Percentiles rank a stretch among this genome's conserved stretches.
These are phyloP conservation scores for Rostrohypoxylon terebratum DNA, from an alignment of 495 filamentous ascomycete genomes.

Conservation along the genomic window DNA sequence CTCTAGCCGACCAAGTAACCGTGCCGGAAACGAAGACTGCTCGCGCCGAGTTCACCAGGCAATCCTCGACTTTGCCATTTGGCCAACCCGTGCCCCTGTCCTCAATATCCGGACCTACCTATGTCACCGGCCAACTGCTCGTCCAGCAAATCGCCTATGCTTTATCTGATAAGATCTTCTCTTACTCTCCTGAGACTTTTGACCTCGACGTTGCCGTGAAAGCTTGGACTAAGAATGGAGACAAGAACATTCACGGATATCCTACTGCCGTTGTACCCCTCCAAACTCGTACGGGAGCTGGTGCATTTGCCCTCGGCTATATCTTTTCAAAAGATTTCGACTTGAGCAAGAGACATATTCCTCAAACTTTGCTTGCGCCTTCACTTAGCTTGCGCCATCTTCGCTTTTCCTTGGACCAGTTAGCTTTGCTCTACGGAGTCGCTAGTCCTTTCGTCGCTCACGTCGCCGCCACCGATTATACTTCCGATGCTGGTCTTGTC, in stretches of 20 bases:
- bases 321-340: constrained; percentile 97
- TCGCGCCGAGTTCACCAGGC: constrained; percentile 51
- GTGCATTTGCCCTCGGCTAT: constrained; percentile 92
- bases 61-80: constrained; percentile 71
- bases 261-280: constrained; percentile 79
- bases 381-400: constrained; percentile 83
- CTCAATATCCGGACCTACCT: constrained; percentile 86
- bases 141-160: constrained; percentile 96
- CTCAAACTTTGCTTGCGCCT: constrained; percentile 88
- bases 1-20: constrained; percentile 42
- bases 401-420: constrained; percentile 86
- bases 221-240: constrained; percentile 73
- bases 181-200: constrained; percentile 93
- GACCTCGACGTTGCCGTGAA: constrained; percentile 85
- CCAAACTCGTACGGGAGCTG: constrained; percentile 90
- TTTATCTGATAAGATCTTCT: constrained; percentile 95
- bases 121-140: constrained; percentile 88
- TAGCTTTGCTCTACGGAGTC: constrained; percentile 86
- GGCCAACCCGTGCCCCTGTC: constrained; percentile 67
- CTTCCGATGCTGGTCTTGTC: constrained; percentile 73
- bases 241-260: constrained; percentile 84
- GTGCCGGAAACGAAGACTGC: constrained; percentile 45
- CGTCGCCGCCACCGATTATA: constrained; percentile 93
- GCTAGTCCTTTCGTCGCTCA: constrained; percentile 94
- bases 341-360: constrained; percentile 87